Conservation (phyloP, 495 filamentous ascomycete species). For the Daldinia loculata region DNA sequence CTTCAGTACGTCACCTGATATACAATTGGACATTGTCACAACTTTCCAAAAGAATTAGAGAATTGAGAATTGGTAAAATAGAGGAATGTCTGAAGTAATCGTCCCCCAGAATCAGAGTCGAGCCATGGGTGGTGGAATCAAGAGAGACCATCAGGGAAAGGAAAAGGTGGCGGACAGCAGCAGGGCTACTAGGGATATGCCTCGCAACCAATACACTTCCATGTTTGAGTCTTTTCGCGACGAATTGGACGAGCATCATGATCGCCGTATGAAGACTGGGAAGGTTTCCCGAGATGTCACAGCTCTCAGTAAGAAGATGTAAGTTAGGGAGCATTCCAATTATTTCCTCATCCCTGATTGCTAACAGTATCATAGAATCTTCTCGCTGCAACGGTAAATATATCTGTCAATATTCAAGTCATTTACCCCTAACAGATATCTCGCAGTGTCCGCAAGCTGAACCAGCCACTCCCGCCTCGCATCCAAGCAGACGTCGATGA, state of each 20-base stretch:
- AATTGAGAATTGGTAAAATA: background rate
- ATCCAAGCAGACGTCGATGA: conserved; percentile 71
- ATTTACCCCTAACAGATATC: conserved; percentile 19
- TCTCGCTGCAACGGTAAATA: conserved; percentile 86
- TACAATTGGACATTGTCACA: background rate
- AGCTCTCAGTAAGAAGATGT: conserved; percentile 97
- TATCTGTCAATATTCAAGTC: background rate
- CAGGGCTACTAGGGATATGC: conserved; percentile 44
- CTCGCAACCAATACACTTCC: conserved; percentile 65
- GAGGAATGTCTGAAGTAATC: conserved; percentile 43
- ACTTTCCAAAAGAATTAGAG: background rate
- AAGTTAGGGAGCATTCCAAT: conserved; percentile 36
- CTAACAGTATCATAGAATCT: conserved; percentile 69
- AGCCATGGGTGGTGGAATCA: conserved; percentile 58
- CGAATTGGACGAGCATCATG: conserved; percentile 94
- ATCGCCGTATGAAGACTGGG: conserved; percentile 86
- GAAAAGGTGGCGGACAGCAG: conserved; percentile 50
- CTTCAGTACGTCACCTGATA: background rate
- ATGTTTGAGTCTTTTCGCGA: conserved; percentile 87
- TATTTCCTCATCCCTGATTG: background rate
- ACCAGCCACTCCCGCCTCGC: conserved; percentile 67
- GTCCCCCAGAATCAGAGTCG: conserved; percentile 40
- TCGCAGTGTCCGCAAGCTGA: conserved; percentile 69
- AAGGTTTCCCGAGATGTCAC: conserved; percentile 93
- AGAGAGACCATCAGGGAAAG: conserved; percentile 69